Evolutionary conservation across 371 early-diverging fungal genomes (phyloP), one percentile per base, ranked within the genome.

Genomic region (Mucor velutinosus): DNA sequence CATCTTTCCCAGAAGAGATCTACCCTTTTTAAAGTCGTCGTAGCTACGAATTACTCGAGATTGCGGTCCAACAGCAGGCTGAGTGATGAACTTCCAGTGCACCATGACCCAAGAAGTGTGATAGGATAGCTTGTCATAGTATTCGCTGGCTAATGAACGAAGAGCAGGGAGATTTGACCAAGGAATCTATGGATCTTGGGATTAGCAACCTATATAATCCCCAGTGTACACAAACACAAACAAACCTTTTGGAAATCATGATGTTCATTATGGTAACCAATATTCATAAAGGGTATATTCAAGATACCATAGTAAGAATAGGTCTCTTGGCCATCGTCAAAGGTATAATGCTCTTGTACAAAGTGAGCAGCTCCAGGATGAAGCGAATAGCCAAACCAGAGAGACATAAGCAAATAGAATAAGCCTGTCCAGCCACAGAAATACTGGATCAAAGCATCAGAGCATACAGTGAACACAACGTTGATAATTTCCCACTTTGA

Each of bases 281-380:
- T 93, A 81, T 94, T 94, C 83, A 94, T 86, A 71, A 87, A 93
- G 45, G 92, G 84, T 47, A 81, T 62, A 80, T 98, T 99, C 55
- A 96, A 83, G 47, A 86, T 77, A 57, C 98, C 98, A 72, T 99
- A 99, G 90, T 99, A 99, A 33, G 94, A 94, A 81, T 98, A 98
- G 0, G 98, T 98, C 77, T 99, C 98, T 80, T 95, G 94, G 7
- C 96, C 98, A 71, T 95, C 92, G 58, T 87, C 90, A 85, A 95
- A 97, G 37, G 95, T 95, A 78, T 95, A 98, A 81, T 98, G 98
- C 85, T 98, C 99, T 82, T 95, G 96, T 71, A 99, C 92, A 65
- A 98, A 96, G 76, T 99, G 99, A 32, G 95, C 98, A 12, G 98
- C 97, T 33, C 92, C 95, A 14, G 97, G 97, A 79, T 99, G 98